phyloP scores from a whole-genome alignment of 257 asterid species.

The Coffea canephora region DNA sequence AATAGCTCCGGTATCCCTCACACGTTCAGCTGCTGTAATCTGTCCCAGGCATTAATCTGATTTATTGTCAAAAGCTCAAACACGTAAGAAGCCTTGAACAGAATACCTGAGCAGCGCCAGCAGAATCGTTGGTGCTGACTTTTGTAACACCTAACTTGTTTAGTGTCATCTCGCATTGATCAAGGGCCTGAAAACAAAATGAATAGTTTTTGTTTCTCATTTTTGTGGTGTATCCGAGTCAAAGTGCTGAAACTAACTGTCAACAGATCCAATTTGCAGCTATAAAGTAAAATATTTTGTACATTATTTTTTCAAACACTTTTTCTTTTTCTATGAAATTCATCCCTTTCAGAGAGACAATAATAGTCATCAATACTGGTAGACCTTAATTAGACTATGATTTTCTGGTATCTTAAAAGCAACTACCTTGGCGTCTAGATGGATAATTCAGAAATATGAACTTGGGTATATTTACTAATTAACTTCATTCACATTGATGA shows the following conservation, averaged over 20 bases:
- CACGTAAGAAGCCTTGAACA: conserved; percentile 7
- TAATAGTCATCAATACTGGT: not conserved
- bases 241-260: conserved; percentile 1
- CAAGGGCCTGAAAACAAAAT: conserved; percentile 63
- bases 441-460: not conserved
- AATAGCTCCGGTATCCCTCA: conserved; percentile 74
- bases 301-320: not conserved
- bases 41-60: conserved; percentile 39
- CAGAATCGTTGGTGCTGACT: conserved; percentile 64
- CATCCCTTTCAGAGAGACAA: not conserved
- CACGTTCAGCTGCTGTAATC: conserved; percentile 62
- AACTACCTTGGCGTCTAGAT: not conserved
- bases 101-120: conserved; percentile 89
- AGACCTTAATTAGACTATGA: not conserved
- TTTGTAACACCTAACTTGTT: conserved; percentile 56
- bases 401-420: not conserved
- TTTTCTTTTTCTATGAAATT: not conserved
- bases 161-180: conserved; percentile 59
- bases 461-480: not conserved
- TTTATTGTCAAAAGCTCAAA: not conserved
- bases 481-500: not conserved
- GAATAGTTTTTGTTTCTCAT: not conserved
- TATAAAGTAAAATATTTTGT: not conserved
- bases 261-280: not conserved
- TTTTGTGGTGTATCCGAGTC: not conserved